A percentile compares a stretch with the other conserved stretches of the same genome.
Conservation (phyloP, 108 stramenopile species). For the Skeletonema menzelii region DNA sequence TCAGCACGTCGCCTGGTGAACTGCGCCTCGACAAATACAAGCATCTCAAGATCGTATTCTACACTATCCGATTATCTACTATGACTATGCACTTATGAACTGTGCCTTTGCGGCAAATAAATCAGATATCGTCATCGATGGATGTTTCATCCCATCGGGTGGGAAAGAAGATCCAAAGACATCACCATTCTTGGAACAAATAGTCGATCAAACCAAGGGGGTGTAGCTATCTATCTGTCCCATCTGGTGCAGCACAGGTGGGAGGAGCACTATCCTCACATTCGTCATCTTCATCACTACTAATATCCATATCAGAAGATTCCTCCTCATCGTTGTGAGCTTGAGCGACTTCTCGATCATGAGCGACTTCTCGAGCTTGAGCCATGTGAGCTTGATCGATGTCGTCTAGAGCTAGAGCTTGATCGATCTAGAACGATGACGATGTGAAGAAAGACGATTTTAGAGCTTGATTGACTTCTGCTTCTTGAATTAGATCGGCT, state of each 20-base stretch:
- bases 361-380: too few relatives aligned
- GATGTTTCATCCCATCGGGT: slow-evolving; percentile 67
- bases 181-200: slow-evolving; percentile 76
- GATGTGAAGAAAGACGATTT: too few relatives aligned
- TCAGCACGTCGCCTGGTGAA: slow-evolving; percentile 69
- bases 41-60: slow-evolving; percentile 83
- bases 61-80: too few relatives aligned
- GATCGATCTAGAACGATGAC: too few relatives aligned
- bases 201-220: slow-evolving; percentile 72
- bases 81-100: slow-evolving; percentile 92
- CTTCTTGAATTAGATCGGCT: too few relatives aligned
- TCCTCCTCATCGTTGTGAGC: too few relatives aligned
- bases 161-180: slow-evolving; percentile 32
- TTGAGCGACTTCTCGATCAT: too few relatives aligned
- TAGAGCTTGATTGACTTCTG: too few relatives aligned
- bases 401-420: too few relatives aligned
- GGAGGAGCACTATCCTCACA: slow-evolving; percentile 73
- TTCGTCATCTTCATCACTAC: too few relatives aligned
- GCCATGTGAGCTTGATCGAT: too few relatives aligned
- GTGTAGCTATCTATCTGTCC: slow-evolving; percentile 51
- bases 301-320: too few relatives aligned
- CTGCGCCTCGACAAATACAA: slow-evolving; percentile 75
- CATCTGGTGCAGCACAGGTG: slow-evolving; percentile 71
- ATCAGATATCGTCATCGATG: slow-evolving; percentile 73
- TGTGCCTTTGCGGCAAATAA: slow-evolving; percentile 84